A percentile compares a stretch with the other conserved stretches of the same genome.
These are phyloP conservation scores for Adansonia gregorii DNA, from an alignment of 441 rosid genomes.

Conservation along the genomic window DNA sequence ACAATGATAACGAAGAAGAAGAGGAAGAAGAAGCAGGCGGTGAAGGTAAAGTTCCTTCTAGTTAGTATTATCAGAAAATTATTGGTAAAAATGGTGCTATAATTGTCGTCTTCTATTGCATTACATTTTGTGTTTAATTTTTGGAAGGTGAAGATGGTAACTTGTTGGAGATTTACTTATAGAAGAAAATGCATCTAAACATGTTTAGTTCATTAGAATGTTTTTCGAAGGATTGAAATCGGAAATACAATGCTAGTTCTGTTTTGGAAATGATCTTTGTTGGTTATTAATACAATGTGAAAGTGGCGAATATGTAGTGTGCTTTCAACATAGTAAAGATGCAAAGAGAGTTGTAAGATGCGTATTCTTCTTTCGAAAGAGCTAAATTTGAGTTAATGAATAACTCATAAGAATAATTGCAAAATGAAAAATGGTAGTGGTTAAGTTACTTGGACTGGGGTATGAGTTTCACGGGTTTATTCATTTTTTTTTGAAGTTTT, in stretches of 20 bases:
- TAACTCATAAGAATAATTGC: neutral
- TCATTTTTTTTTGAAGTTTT: too few relatives aligned
- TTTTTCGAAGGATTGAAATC: neutral
- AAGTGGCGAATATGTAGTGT: neutral
- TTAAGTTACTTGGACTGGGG: too few relatives aligned
- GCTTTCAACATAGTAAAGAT: neutral
- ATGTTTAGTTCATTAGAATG: neutral
- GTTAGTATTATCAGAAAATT: neutral
- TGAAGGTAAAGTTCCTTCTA: slow-evolving; percentile 59
- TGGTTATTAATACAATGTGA: neutral
- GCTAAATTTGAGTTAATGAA: neutral
- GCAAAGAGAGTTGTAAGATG: slow-evolving; percentile 1
- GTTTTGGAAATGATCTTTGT: neutral
- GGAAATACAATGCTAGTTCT: neutral
- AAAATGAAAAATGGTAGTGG: neutral
- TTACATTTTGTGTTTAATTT: slow-evolving; percentile 4
- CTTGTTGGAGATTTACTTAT: neutral
- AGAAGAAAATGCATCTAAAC: neutral
- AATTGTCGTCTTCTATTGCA: neutral
- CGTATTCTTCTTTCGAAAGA: neutral
- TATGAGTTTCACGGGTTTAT: too few relatives aligned
- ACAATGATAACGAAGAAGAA: slow-evolving; percentile 49
- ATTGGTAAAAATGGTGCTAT: neutral
- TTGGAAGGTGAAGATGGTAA: neutral
- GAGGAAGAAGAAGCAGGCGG: slow-evolving; percentile 39